Percentiles rank a stretch among this genome's conserved stretches.
These are phyloP conservation scores for Cryptococcus sp. DNA, from an alignment of 1,284 basidiomycete genomes.

Conservation along the genomic window DNA sequence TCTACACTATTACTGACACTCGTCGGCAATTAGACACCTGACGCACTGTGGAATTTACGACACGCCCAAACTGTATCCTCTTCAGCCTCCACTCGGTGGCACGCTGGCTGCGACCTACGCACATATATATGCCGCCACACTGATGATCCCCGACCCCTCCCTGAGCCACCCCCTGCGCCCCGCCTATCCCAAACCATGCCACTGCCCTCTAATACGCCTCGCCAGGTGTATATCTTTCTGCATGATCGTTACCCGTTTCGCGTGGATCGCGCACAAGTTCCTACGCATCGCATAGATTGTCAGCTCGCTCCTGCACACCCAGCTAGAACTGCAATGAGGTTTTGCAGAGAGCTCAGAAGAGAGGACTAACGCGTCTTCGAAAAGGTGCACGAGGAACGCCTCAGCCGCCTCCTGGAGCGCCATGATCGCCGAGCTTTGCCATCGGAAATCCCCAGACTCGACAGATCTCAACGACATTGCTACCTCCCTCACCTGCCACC, in stretches of 20 bases:
- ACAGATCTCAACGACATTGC: conserved; percentile 79
- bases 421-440: conserved; percentile 86
- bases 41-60: no score
- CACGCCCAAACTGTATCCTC: no score
- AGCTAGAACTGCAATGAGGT: background rate
- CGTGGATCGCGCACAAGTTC: conserved; percentile 94
- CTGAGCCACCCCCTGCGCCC: background rate
- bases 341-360: background rate
- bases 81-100: no score
- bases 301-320: background rate
- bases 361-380: conserved; percentile 85
- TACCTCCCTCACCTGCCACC: conserved; percentile 79
- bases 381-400: conserved; percentile 87
- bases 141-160: background rate
- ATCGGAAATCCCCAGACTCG: conserved; percentile 67
- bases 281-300: conserved; percentile 47
- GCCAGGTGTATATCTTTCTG: conserved; percentile 95
- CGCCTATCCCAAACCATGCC: conserved; percentile 54
- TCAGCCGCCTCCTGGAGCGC: conserved; percentile 94
- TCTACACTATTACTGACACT: no score
- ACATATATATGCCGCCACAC: background rate
- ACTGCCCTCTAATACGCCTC: conserved; percentile 83
- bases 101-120: background rate
- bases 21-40: no score
- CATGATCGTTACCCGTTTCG: conserved; percentile 98